Evolutionary conservation across 148 eudicot species (phyloP), one percentile per base, ranked within the genome.

Genomic region (Fagopyrum homotropicum): DNA sequence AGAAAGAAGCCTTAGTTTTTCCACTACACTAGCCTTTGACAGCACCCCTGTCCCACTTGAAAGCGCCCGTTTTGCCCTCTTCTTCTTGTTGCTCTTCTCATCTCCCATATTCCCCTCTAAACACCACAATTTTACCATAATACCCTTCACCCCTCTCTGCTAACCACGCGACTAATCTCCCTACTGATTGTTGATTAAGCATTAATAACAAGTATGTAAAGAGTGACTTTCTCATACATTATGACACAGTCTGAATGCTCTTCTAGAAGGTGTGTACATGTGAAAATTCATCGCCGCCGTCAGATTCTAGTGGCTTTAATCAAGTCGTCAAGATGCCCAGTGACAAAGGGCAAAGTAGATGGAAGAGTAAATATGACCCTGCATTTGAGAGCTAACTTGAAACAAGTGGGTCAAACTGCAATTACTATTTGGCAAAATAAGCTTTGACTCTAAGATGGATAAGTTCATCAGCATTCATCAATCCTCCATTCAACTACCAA

Each of bases 1-100:
- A 35, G 40, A 35, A 35, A 57, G 57, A 52, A 52, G 19, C 57
- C 57, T 14, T 14, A 12, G 57, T 52, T 52, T 52, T 52, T 15
- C 5, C n/a, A 10, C 68, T 35, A 35, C 11, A 26, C 29, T 61
- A 61, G 15, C 43, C 43, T 15, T 61, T 10, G 43, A 61, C 68
- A 61, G 43, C 68, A 43, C 68, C 30, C 3, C 8, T 26, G 60
- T 55, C 60, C 60, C 6, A 55, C 60, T 16, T 55, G 68, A 61
- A 61, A 61, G 30, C 68, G 43, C 68, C 68, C 10, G 26, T 44
- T 71, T 69, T 69, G 35, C 61, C 48, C 40, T 76, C n/a, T 68
- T 17, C 73, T 69, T 11, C 48, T 68, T 51, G 61, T 76, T 68
- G 68, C 63, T 69, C 55, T 43, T 61, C 68, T 51, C 12, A 19